Evolutionary conservation across 805 yeast species (phyloP).

Genomic region (Pichia scutulata): DNA sequence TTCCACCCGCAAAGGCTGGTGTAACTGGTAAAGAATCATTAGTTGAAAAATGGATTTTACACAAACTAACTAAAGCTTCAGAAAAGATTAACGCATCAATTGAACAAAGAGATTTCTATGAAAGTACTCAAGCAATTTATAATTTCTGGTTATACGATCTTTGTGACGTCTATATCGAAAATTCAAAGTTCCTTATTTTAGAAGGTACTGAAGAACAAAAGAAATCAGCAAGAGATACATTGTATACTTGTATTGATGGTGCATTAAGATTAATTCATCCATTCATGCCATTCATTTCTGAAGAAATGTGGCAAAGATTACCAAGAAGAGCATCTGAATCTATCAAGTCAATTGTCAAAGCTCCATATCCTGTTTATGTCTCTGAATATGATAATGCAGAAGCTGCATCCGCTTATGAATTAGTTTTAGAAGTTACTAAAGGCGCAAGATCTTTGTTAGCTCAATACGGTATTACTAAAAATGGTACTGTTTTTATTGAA

Average conservation of each 20-base stretch:
- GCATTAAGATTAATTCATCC: slow-evolving; percentile 92
- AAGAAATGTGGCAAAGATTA: slow-evolving; percentile 98
- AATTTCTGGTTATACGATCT: slow-evolving; percentile 91
- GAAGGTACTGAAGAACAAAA: slow-evolving; percentile 85
- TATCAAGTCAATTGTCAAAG: slow-evolving; percentile 66
- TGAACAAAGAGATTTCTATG: slow-evolving; percentile 84
- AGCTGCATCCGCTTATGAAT: slow-evolving; percentile 71
- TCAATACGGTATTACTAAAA: slow-evolving; percentile 82
- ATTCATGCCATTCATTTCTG: slow-evolving; percentile 95
- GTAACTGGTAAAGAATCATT: slow-evolving; percentile 76
- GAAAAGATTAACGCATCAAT: slow-evolving; percentile 55
- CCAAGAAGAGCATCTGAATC: slow-evolving; percentile 76
- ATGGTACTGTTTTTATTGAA: slow-evolving; percentile 81
- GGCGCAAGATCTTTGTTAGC: slow-evolving; percentile 87
- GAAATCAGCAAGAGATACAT: slow-evolving; percentile 87
- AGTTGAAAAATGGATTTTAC: slow-evolving; percentile 95
- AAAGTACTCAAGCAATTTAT: slow-evolving; percentile 79
- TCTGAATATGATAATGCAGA: slow-evolving; percentile 53
- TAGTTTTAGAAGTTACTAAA: slow-evolving; percentile 79
- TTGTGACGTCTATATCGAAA: slow-evolving; percentile 97
- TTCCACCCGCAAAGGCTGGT: slow-evolving; percentile 59
- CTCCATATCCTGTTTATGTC: slow-evolving; percentile 66
- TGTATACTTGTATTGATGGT: slow-evolving; percentile 86
- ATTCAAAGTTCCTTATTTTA: slow-evolving; percentile 84
- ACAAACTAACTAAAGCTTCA: slow-evolving; percentile 68